A percentile compares a stretch with the other conserved stretches of the same genome.
phyloP scores from a whole-genome alignment of 345 rosid species.

The Eucalyptus globulus region DNA sequence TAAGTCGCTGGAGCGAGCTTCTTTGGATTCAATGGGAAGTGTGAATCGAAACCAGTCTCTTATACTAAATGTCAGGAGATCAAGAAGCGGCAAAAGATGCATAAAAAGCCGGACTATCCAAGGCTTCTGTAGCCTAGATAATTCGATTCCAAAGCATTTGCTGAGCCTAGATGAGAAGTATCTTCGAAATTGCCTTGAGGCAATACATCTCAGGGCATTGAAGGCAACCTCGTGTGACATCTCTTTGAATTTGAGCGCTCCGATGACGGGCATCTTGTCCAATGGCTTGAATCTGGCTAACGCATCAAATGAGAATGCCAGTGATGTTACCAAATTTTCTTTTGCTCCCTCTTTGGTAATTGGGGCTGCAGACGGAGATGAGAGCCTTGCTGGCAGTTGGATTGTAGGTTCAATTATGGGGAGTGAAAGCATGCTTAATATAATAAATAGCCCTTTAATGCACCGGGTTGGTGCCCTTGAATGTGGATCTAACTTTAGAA shows the following conservation, averaged over 20 bases:
- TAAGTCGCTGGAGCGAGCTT: constrained; percentile 8
- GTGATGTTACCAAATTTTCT: not conserved
- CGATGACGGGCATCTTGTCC: not conserved
- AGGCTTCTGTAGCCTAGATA: constrained; percentile 22
- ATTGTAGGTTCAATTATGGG: constrained; percentile 60
- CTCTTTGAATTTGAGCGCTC: constrained; percentile 24
- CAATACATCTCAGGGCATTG: constrained; percentile 40
- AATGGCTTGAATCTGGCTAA: not conserved
- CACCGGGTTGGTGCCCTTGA: constrained; percentile 24
- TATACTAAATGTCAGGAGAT: constrained; percentile 36
- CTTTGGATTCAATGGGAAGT: not conserved
- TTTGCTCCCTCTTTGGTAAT: constrained; percentile 31
- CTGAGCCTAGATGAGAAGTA: constrained; percentile 65
- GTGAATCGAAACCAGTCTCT: constrained; percentile 4
- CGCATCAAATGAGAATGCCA: not conserved
- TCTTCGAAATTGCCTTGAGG: constrained; percentile 61
- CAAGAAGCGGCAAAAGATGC: constrained; percentile 30
- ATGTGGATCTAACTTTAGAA: not conserved
- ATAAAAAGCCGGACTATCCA: constrained; percentile 31
- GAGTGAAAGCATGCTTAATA: constrained; percentile 55
- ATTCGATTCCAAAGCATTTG: constrained; percentile 66
- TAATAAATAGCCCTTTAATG: constrained; percentile 50
- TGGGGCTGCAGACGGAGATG: constrained; percentile 28
- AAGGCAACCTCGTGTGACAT: constrained; percentile 29
- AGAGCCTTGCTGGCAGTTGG: constrained; percentile 33